Evolutionary conservation across 306 rosid species (phyloP).

Genomic region (barrel medic (Medicago truncatula)): MtrunA17r5.0-ANR NC_053044.1:47338501-47339000

Average conservation of each 20-base stretch:
- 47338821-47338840: too few relatives aligned
- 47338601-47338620: neutral
- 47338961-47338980: too few relatives aligned
- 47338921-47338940: too few relatives aligned
- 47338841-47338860: too few relatives aligned
- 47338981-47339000: too few relatives aligned
- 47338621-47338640: neutral
- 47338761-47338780: too few relatives aligned
- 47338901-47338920: too few relatives aligned
- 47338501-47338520: slow-evolving; percentile 56
- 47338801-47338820: too few relatives aligned
- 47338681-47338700: neutral
- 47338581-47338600: slow-evolving; percentile 24
- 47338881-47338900: too few relatives aligned
- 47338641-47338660: slow-evolving; percentile 30
- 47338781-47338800: too few relatives aligned
- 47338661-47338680: slow-evolving; percentile 11
- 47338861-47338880: too few relatives aligned
- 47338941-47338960: too few relatives aligned
- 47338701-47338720: neutral
- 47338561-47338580: neutral
- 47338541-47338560: slow-evolving; percentile 62
- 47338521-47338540: slow-evolving; percentile 44
- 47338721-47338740: neutral
- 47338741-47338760: neutral